A percentile compares a stretch with the other conserved stretches of the same genome.
Evolutionary conservation across 441 rosid genomes (phyloP).

Genomic region (Pelargonium myrrhifolium): DNA sequence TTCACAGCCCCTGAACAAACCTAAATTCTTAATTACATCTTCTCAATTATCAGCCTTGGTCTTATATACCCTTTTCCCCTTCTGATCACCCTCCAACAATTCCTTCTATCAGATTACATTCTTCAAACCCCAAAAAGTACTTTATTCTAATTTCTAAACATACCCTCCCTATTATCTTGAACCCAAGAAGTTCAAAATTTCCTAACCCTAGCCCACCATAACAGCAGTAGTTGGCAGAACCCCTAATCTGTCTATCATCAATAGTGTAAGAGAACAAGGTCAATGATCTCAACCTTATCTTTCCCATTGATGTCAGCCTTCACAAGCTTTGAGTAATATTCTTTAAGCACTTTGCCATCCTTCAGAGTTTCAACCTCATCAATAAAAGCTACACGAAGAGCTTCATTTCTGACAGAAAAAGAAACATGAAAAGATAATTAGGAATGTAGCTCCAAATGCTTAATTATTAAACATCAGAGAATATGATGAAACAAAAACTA

Average conservation of each 20-base stretch:
- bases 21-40: background rate
- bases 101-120: background rate
- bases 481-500: slow-evolving; percentile 13
- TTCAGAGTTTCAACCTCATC: slow-evolving; percentile 80
- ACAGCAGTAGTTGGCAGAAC: background rate
- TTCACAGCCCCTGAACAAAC: background rate
- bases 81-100: background rate
- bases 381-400: slow-evolving; percentile 96
- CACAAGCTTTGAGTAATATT: slow-evolving; percentile 93
- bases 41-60: background rate
- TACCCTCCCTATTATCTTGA: background rate
- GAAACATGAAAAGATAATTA: slow-evolving; percentile 13
- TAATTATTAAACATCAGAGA: background rate
- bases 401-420: slow-evolving; percentile 76
- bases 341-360: slow-evolving; percentile 68
- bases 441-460: background rate
- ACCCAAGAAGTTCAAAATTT: background rate
- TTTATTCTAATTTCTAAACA: too few species aligned
- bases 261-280: slow-evolving; percentile 1
- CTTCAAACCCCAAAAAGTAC: background rate
- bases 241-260: background rate
- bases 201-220: background rate
- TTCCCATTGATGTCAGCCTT: slow-evolving; percentile 95
- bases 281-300: slow-evolving; percentile 60
- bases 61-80: background rate